Evolutionary conservation across 2,329 filamentous ascomycete genomes (phyloP).

Genomic region (Fusarium hostae): DNA sequence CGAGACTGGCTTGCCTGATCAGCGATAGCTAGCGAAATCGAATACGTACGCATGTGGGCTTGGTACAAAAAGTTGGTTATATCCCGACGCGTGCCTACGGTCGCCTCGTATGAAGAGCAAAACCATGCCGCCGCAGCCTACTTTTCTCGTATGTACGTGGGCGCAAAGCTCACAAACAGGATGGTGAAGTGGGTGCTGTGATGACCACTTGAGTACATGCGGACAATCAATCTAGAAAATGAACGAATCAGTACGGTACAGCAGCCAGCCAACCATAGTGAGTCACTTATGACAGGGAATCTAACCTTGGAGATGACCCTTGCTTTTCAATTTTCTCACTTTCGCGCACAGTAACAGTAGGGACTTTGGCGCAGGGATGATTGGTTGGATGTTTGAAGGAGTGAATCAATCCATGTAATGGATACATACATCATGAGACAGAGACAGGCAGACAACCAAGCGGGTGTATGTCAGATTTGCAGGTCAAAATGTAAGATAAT

Average conservation of each 20-base stretch:
- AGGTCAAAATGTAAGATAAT: conserved; percentile 11
- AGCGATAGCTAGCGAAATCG: conserved; percentile 34
- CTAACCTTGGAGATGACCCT: conserved; percentile 25
- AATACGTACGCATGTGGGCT: conserved; percentile 31
- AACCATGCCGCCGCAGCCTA: conserved; percentile 42
- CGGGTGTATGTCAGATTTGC: conserved; percentile 26
- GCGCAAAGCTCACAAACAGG: conserved; percentile 26
- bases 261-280: conserved; percentile 35
- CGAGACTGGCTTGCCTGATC: conserved; percentile 31
- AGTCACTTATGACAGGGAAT: conserved; percentile 19
- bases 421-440: conserved; percentile 34
- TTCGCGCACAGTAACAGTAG: conserved; percentile 12
- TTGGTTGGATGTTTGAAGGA: conserved; percentile 22
- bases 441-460: conserved; percentile 16
- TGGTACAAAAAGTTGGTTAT: conserved; percentile 27
- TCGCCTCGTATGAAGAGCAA: conserved; percentile 39
- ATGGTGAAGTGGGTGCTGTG: conserved; percentile 37
- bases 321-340: conserved; percentile 27
- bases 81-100: conserved; percentile 30
- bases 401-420: conserved; percentile 30
- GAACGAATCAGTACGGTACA: conserved; percentile 26
- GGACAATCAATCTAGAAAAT: conserved; percentile 29
- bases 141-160: conserved; percentile 40
- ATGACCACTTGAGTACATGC: conserved; percentile 28
- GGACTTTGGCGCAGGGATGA: conserved; percentile 26